Percentiles rank a stretch among this genome's conserved stretches.
Evolutionary conservation across 78 protist genomes (phyloP).

Genomic region (Polysphondylium violaceum): DNA sequence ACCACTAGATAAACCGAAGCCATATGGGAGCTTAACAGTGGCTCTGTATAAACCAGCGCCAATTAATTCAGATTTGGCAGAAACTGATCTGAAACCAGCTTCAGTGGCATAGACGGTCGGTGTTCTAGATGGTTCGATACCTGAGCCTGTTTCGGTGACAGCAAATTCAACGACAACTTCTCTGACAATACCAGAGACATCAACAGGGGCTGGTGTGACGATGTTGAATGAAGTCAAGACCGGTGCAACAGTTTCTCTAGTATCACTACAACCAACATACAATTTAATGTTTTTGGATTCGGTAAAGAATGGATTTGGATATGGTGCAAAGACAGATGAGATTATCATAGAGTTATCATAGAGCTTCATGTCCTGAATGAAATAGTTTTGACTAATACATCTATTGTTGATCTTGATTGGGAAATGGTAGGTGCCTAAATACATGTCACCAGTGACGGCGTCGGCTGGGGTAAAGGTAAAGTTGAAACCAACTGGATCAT

Average conservation of each 20-base stretch:
- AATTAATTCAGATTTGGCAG: background rate
- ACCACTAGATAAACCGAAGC: background rate
- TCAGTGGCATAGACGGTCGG: background rate
- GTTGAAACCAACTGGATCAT: background rate
- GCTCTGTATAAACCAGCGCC: too few relatives aligned
- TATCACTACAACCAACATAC: too few relatives aligned
- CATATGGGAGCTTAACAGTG: background rate
- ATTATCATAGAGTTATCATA: too few relatives aligned
- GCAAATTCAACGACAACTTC: background rate
- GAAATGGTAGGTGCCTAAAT: slow-evolving; percentile 10
- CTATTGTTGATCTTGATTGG: background rate
- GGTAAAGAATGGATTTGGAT: too few relatives aligned
- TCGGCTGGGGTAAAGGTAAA: slow-evolving; percentile 3
- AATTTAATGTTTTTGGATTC: too few relatives aligned
- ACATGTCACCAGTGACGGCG: slow-evolving; percentile 2
- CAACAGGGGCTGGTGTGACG: background rate
- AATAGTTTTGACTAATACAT: slow-evolving; percentile 7
- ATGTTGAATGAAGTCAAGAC: background rate
- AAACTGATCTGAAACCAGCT: background rate
- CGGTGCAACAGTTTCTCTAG: too few relatives aligned
- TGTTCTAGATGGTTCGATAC: background rate
- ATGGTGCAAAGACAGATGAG: too few relatives aligned
- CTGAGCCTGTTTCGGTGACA: background rate
- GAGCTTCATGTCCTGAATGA: background rate
- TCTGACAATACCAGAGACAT: slow-evolving; percentile 3